Evolutionary conservation across 192 early-diverging fungal species (phyloP).

Genomic region (Coemansia sp.): DNA sequence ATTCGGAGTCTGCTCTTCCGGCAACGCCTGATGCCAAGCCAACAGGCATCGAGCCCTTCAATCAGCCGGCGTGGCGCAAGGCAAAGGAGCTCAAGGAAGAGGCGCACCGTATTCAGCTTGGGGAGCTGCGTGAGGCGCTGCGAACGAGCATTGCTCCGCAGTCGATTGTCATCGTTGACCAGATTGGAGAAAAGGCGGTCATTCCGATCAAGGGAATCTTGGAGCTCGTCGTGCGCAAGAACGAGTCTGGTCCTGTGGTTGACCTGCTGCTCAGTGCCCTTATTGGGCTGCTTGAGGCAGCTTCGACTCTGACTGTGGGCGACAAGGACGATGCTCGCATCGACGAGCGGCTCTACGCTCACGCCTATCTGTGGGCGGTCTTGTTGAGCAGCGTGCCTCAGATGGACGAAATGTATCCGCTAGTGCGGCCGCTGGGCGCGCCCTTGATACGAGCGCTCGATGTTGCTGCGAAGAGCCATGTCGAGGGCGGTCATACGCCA

Average conservation of each 20-base stretch:
- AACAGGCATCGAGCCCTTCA: conserved; percentile 25
- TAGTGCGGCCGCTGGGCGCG: conserved; percentile 7
- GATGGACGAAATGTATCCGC: conserved; percentile 42
- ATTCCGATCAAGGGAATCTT: conserved; percentile 31
- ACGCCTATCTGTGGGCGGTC: conserved; percentile 49
- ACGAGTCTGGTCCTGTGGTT: conserved; percentile 15
- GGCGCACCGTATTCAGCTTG: conserved; percentile 23
- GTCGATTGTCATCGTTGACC: conserved; percentile 34
- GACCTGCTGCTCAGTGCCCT: conserved; percentile 42
- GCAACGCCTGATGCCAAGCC: conserved; percentile 2
- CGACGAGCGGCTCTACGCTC: conserved; percentile 41
- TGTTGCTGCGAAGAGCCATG: conserved; percentile 19
- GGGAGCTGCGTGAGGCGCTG: conserved; percentile 53
- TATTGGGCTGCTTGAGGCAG: conserved; percentile 25
- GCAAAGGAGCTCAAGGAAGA: conserved; percentile 34
- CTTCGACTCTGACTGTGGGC: not conserved
- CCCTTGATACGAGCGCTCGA: conserved; percentile 36
- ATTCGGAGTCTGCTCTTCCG: conserved; percentile 37
- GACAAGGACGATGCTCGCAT: not conserved
- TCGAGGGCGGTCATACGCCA: conserved; percentile 17
- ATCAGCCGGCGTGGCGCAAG: conserved; percentile 31
- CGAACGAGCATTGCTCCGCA: conserved; percentile 53
- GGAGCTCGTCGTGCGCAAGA: conserved; percentile 42
- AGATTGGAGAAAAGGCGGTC: conserved; percentile 40
- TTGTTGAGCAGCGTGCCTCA: conserved; percentile 31